Percentiles rank a stretch among this genome's conserved stretches.
Evolutionary conservation across 1,284 basidiomycete genomes (phyloP).

Genomic region (Tilletia indica): DNA sequence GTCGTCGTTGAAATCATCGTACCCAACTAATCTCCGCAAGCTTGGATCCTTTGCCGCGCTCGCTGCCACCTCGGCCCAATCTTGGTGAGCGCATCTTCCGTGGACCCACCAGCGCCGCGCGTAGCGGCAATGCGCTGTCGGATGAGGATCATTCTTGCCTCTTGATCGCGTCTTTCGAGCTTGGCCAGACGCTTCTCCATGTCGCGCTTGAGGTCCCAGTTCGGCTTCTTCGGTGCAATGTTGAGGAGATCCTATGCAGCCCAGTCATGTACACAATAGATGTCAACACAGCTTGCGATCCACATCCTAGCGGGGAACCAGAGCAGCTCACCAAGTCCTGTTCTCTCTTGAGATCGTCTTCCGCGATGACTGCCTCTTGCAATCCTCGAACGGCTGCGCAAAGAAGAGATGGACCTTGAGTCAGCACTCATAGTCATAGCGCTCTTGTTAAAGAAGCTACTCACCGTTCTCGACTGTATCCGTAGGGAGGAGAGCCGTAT

Average conservation of each 20-base stretch:
- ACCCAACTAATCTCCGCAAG: constrained; percentile 3
- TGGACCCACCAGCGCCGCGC: not conserved
- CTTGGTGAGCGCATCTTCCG: constrained; percentile 15
- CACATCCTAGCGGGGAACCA: not conserved
- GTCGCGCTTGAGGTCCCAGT: constrained; percentile 96
- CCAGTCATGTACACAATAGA: not conserved
- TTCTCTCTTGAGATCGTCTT: constrained; percentile 77
- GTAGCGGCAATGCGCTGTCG: constrained; percentile 63
- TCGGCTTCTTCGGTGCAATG: constrained; percentile 90
- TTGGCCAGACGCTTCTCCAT: constrained; percentile 83
- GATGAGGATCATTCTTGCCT: constrained; percentile 86
- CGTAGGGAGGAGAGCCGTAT: constrained; percentile 64
- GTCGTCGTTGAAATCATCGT: not conserved
- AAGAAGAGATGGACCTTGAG: not conserved
- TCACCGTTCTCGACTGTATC: constrained; percentile 80
- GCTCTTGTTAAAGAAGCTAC: not conserved
- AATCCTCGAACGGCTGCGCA: constrained; percentile 68
- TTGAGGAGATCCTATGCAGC: constrained; percentile 77
- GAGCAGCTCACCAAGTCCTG: constrained; percentile 75
- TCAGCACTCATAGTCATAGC: not conserved
- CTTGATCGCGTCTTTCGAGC: constrained; percentile 84
- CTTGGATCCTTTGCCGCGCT: not conserved
- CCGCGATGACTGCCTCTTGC: constrained; percentile 75
- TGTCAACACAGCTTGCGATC: not conserved
- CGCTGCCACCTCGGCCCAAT: constrained; percentile 21